These are phyloP conservation scores for Trichoderma erinaceum DNA, from an alignment of 495 filamentous ascomycete genomes.

Conservation along the genomic window DNA sequence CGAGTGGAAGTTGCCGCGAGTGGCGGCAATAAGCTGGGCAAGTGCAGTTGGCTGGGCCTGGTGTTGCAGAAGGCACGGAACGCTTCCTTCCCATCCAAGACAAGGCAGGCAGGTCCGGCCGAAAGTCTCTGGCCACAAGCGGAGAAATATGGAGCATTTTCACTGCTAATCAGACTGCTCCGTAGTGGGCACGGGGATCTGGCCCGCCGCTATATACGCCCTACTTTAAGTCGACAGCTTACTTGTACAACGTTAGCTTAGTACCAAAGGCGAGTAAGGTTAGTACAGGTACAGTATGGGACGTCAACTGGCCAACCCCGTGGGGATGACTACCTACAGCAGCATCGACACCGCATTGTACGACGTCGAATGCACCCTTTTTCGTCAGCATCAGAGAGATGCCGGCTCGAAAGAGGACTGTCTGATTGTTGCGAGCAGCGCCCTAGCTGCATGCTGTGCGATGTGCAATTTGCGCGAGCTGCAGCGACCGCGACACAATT, in stretches of 20 bases:
- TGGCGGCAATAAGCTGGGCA: neutral
- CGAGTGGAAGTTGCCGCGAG: neutral
- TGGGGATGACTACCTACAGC: no score
- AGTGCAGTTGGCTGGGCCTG: neutral
- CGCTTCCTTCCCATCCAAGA: neutral
- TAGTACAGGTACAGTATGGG: no score
- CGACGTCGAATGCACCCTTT: no score
- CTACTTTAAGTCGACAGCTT: neutral
- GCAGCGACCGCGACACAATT: neutral
- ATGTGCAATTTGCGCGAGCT: neutral
- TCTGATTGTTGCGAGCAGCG: neutral
- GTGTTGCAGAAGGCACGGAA: neutral
- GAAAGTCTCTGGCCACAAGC: neutral
- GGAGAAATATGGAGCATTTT: conserved; percentile 1
- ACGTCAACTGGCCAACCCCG: no score
- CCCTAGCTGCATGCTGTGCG: neutral
- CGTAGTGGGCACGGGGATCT: neutral
- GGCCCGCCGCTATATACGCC: neutral
- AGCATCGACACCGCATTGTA: no score
- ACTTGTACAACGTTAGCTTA: neutral
- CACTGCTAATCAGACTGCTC: neutral
- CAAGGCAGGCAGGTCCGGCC: neutral
- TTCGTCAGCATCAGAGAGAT: no score
- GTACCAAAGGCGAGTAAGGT: no score
- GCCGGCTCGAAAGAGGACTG: neutral